phyloP scores from a whole-genome alignment of 768 basidiomycete genomes.

The Tephrocybe sp. region DNA sequence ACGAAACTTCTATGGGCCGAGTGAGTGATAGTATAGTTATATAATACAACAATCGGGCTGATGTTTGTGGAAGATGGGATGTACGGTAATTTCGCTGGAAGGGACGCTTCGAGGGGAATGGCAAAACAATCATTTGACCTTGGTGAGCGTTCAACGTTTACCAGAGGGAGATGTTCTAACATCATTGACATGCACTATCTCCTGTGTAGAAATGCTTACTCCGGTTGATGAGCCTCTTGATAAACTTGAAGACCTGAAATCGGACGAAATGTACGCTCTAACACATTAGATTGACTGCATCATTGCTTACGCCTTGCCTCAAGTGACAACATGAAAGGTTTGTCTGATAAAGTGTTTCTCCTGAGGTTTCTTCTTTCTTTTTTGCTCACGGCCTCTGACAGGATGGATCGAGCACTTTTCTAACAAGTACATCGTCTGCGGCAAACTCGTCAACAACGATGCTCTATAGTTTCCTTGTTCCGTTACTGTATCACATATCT shows the following conservation, averaged over 20 bases:
- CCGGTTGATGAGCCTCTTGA: slow-evolving; percentile 86
- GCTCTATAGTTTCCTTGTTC: slow-evolving; percentile 36
- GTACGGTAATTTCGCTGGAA: slow-evolving; percentile 96
- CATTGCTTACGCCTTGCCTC: not conserved
- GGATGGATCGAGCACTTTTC: slow-evolving; percentile 95
- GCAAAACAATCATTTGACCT: slow-evolving; percentile 95
- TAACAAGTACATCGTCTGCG: slow-evolving; percentile 90
- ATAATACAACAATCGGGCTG: not conserved
- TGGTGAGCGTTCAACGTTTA: slow-evolving; percentile 48
- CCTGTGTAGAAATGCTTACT: slow-evolving; percentile 79
- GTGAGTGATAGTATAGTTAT: slow-evolving; percentile 43
- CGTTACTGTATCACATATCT: slow-evolving; percentile 2
- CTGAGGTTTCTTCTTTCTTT: not conserved
- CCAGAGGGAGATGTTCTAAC: not conserved
- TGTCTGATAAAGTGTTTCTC: no score
- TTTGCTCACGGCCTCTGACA: slow-evolving; percentile 24
- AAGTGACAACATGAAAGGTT: slow-evolving; percentile 93
- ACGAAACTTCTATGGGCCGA: slow-evolving; percentile 91
- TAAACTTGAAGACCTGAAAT: slow-evolving; percentile 73
- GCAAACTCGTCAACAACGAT: slow-evolving; percentile 83
- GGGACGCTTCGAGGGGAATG: slow-evolving; percentile 96
- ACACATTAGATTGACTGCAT: no score
- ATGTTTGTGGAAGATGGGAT: slow-evolving; percentile 68
- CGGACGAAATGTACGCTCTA: slow-evolving; percentile 88
- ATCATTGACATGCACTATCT: not conserved